phyloP scores from a whole-genome alignment of 2,329 filamentous ascomycete genomes.

The Stachybotrys chlorohalonatus region DNA sequence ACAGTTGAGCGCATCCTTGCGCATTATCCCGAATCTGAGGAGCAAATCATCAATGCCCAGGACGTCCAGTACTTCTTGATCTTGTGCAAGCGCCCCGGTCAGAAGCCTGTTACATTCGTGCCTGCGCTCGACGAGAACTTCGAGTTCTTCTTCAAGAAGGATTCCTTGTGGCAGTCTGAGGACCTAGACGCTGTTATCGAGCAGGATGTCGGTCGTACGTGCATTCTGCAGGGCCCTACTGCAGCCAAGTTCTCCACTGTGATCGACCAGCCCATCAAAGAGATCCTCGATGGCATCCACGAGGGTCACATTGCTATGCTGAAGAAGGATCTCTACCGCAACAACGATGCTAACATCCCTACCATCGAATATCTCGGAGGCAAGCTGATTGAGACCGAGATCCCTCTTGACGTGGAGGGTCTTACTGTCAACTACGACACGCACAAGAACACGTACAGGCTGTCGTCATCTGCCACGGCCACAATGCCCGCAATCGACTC shows the following conservation, averaged over 20 bases:
- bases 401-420: conserved; percentile 73
- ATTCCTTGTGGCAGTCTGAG: conserved; percentile 98
- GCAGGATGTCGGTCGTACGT: conserved; percentile 92
- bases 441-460: conserved; percentile 73
- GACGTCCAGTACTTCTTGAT: conserved; percentile 96
- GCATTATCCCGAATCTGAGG: conserved; percentile 76
- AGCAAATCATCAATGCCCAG: conserved; percentile 93
- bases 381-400: conserved; percentile 63
- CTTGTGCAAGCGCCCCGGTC: conserved; percentile 80
- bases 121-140: conserved; percentile 95
- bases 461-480: conserved; percentile 66
- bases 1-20: conserved; percentile 71
- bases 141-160: conserved; percentile 99
- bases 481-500: conserved; percentile 69
- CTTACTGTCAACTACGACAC: conserved; percentile 71
- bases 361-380: conserved; percentile 93
- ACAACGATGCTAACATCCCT: conserved; percentile 66
- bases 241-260: conserved; percentile 83
- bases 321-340: conserved; percentile 69
- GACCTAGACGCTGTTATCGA: conserved; percentile 91
- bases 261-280: conserved; percentile 88
- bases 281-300: conserved; percentile 89
- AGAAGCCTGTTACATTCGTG: conserved; percentile 96
- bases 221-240: conserved; percentile 91
- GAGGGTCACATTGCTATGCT: conserved; percentile 75